These are phyloP conservation scores for Hericium coralloides DNA, from an alignment of 768 basidiomycete genomes.

Conservation along the genomic window DNA sequence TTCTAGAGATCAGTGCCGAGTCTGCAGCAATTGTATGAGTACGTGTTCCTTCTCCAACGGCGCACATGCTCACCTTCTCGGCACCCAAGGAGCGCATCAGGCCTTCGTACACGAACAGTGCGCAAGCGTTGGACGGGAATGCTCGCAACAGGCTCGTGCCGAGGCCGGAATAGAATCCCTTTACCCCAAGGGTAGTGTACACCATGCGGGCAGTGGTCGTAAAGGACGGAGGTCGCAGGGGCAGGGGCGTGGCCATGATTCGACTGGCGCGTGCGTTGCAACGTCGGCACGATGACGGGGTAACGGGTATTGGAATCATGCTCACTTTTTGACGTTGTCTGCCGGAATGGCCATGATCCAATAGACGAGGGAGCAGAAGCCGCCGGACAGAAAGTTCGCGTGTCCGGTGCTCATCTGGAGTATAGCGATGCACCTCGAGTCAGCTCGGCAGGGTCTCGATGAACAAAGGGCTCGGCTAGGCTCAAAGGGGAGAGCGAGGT, in stretches of 20 bases:
- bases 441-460: constrained; percentile 1
- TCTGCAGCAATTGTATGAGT: constrained; percentile 24
- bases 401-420: constrained; percentile 48
- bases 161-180: constrained; percentile 59
- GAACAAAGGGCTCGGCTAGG: too few species aligned
- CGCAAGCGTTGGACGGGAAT: constrained; percentile 73
- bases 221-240: neutral
- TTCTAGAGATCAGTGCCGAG: constrained; percentile 26
- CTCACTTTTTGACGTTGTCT: constrained; percentile 80
- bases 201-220: neutral
- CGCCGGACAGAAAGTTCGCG: constrained; percentile 60
- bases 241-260: constrained; percentile 24
- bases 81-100: constrained; percentile 57
- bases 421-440: neutral
- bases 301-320: constrained; percentile 6
- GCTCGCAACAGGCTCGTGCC: constrained; percentile 62
- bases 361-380: constrained; percentile 51
- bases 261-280: constrained; percentile 32
- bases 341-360: constrained; percentile 66
- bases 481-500: too few species aligned
- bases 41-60: neutral
- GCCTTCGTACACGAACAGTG: constrained; percentile 72
- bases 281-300: constrained; percentile 55
- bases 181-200: constrained; percentile 39
- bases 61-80: constrained; percentile 41